Base-by-base conservation (phyloP, 495 filamentous ascomycete species). In the Platismatia glauca region DNA sequence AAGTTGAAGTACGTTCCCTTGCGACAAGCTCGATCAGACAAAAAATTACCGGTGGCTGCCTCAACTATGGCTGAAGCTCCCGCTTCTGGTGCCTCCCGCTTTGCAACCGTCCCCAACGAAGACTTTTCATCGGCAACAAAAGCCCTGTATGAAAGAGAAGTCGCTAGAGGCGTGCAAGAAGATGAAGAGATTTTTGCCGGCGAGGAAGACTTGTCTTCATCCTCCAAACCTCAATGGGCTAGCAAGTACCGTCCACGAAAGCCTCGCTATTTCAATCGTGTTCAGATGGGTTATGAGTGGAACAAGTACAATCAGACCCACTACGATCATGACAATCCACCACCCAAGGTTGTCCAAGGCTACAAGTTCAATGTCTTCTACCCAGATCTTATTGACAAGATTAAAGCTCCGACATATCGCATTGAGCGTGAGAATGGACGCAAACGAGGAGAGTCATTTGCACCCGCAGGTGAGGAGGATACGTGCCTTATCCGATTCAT, bases 301-400 rank as follows among this genome's bases (percentile, higher is more conserved):
- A 99, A 99, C 73, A 99, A 99, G 71, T 99, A 99, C 79, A 99
- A 99, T 69, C 94, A 99, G 74, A 99, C 94, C 3, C 94, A 99
- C 77, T 99, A 99, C 76, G 95, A 97, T 70, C 93, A 97, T 73
- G 95, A 97, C 69, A 96, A 99, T 68, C 94, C 94, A 9, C 94
- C 94, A 4, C 94, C 94, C 18, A 96, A 97, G 74, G 94, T 98
- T 27, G 94, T 98, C 53, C 94, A 98, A 74, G 94, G 94, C 38
- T 99, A 97, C 76, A 95, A 96, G 67, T 99, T 99, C 80, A 99
- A 97, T 74, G 95, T 99, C 52, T 97, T 99, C 75, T 99, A 99
- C 66, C 95, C 94, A 3, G 94, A 98, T 68, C 82, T 98, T n/a
- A 95, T 97, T 65, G 91, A 97, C 72, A 96, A 94, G 74, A 81